A percentile compares a stretch with the other conserved stretches of the same genome.
Conservation (phyloP, 176 grass and related monocot species). For the Eleusine coracana region DNA sequence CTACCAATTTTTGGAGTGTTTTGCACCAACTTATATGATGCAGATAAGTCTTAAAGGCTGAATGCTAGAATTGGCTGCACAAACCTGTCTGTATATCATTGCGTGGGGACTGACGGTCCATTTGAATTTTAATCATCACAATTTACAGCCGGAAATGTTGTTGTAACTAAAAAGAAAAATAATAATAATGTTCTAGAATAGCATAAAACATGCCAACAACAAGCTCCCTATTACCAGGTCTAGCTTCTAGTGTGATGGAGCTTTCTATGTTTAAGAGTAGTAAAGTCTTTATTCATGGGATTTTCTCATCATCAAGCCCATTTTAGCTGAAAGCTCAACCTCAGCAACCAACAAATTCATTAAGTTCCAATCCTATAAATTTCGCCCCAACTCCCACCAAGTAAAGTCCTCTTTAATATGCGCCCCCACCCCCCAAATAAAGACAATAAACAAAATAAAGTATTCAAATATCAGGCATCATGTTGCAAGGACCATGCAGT, state of each 20-base stretch:
- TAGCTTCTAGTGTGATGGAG: too few relatives aligned
- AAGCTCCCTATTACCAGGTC: too few relatives aligned
- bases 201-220: too few relatives aligned
- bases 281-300: background rate
- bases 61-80: background rate
- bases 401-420: background rate
- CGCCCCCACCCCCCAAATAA: too few relatives aligned
- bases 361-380: background rate
- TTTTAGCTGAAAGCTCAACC: conserved; percentile 37
- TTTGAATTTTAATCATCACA: background rate
- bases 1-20: background rate
- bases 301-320: conserved; percentile 11
- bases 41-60: conserved; percentile 19
- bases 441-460: background rate
- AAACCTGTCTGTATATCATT: conserved; percentile 20
- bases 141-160: background rate
- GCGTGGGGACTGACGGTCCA: conserved; percentile 30
- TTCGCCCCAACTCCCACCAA: background rate
- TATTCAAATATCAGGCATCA: background rate
- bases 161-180: background rate
- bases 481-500: background rate
- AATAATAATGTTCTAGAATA: background rate
- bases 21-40: conserved; percentile 1
- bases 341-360: background rate
- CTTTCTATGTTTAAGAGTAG: too few relatives aligned